These are phyloP conservation scores for Lycium barbarum DNA, from an alignment of 257 asterid genomes.

Conservation along the genomic window DNA sequence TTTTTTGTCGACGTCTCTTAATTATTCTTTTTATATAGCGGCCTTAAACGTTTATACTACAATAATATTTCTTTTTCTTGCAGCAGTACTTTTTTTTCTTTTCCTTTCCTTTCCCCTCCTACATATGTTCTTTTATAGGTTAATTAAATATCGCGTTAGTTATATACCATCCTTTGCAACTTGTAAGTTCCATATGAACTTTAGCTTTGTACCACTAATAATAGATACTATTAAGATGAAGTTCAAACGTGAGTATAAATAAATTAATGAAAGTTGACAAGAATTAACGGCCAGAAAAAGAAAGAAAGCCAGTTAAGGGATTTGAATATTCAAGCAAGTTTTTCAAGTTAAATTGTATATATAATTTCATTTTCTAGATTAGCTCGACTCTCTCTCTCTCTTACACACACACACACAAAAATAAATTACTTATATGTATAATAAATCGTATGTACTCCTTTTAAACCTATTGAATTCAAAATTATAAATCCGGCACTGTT, in stretches of 20 bases:
- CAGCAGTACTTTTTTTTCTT: background rate
- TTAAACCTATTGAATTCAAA: background rate
- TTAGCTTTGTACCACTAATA: background rate
- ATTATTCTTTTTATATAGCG: background rate
- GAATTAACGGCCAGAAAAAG: background rate
- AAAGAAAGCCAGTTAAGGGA: background rate
- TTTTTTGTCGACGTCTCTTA: background rate
- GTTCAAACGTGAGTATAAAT: background rate
- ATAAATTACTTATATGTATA: background rate
- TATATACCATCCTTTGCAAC: background rate
- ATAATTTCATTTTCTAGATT: too few relatives aligned
- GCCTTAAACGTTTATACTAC: too few relatives aligned
- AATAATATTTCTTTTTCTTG: background rate
- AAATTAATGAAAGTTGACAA: background rate
- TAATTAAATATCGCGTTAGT: background rate
- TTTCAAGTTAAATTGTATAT: background rate
- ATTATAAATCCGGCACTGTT: background rate
- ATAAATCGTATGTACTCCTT: background rate
- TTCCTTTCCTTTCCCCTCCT: background rate
- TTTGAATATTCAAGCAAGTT: slow-evolving; percentile 9
- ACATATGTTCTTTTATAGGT: background rate
- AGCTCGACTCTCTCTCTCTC: too few relatives aligned
- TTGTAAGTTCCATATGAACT: slow-evolving; percentile 4
- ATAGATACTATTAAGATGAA: background rate
- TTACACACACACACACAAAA: background rate